These are phyloP conservation scores for Russula lepida DNA, from an alignment of 768 basidiomycete genomes.

Conservation along the genomic window DNA sequence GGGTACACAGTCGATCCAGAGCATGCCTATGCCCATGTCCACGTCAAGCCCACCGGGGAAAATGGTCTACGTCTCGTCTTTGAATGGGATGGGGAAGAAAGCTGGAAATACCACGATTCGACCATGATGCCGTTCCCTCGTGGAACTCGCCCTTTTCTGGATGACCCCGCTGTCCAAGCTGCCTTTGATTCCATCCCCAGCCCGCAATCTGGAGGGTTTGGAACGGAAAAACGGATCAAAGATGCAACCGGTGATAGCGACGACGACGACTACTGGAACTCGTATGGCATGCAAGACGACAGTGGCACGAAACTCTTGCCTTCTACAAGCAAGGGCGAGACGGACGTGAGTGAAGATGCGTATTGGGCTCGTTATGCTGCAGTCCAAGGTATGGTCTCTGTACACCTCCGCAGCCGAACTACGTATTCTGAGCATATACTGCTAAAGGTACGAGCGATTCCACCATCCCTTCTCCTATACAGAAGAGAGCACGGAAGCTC, in stretches of 20 bases:
- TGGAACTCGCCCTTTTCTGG: conserved; percentile 27
- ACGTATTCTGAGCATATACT: not conserved
- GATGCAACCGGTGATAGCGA: conserved; percentile 24
- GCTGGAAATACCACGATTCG: conserved; percentile 67
- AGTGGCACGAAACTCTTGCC: conserved; percentile 24
- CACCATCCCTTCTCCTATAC: conserved; percentile 47
- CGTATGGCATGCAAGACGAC: conserved; percentile 40
- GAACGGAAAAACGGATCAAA: conserved; percentile 9
- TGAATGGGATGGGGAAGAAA: conserved; percentile 46
- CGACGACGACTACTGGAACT: conserved; percentile 61
- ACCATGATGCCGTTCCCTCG: conserved; percentile 64
- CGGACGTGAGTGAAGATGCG: conserved; percentile 42
- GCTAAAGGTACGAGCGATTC: conserved; percentile 61
- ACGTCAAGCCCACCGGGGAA: conserved; percentile 31
- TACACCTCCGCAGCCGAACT: not conserved
- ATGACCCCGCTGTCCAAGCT: conserved; percentile 24
- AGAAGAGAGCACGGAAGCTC: conserved; percentile 26
- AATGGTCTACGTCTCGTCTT: conserved; percentile 54
- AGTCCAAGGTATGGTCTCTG: conserved; percentile 49
- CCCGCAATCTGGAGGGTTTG: not conserved
- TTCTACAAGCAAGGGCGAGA: conserved; percentile 23
- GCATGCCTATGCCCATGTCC: conserved; percentile 18
- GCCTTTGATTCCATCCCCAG: not conserved
- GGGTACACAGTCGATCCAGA: conserved; percentile 25
- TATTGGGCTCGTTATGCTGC: conserved; percentile 71